Conservation (phyloP, 148 eudicot species). For the Nepenthes gracilis region DNA sequence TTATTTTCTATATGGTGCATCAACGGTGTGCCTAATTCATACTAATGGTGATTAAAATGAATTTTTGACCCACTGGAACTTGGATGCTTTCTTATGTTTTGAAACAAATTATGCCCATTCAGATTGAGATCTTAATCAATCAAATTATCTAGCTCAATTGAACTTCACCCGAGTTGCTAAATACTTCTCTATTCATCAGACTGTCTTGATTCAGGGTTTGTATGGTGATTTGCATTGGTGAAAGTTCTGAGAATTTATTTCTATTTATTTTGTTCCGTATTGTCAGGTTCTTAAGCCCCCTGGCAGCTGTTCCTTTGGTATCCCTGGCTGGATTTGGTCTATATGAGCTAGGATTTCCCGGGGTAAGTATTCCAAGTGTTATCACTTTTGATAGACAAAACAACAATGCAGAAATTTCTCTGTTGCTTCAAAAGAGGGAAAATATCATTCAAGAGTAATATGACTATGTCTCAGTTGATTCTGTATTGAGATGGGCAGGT, state of each 20-base stretch:
- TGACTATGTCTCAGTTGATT: background rate
- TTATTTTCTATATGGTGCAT: background rate
- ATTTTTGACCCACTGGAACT: too few relatives aligned
- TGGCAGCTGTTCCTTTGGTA: conserved; percentile 73
- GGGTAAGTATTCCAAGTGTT: conserved; percentile 32
- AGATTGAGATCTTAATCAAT: too few relatives aligned
- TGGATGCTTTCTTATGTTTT: too few relatives aligned
- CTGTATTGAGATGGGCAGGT: conserved; percentile 24
- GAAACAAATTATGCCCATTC: too few relatives aligned
- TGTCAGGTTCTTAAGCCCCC: conserved; percentile 72
- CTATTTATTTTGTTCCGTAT: conserved; percentile 1
- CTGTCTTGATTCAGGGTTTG: too few relatives aligned
- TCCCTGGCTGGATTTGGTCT: conserved; percentile 75
- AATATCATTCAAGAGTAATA: background rate
- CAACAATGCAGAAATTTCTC: conserved; percentile 3
- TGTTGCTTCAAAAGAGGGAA: background rate
- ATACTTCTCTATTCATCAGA: too few relatives aligned
- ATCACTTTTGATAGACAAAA: too few relatives aligned
- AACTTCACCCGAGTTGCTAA: too few relatives aligned
- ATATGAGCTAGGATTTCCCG: conserved; percentile 78
- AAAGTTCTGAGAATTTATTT: background rate
- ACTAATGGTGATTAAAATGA: too few relatives aligned
- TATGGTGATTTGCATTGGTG: background rate
- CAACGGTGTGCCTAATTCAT: too few relatives aligned
- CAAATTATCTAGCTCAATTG: too few relatives aligned